Base-by-base conservation (phyloP, 176 grass and related monocot genomes). In the Echinochloa phyllopogon region DNA sequence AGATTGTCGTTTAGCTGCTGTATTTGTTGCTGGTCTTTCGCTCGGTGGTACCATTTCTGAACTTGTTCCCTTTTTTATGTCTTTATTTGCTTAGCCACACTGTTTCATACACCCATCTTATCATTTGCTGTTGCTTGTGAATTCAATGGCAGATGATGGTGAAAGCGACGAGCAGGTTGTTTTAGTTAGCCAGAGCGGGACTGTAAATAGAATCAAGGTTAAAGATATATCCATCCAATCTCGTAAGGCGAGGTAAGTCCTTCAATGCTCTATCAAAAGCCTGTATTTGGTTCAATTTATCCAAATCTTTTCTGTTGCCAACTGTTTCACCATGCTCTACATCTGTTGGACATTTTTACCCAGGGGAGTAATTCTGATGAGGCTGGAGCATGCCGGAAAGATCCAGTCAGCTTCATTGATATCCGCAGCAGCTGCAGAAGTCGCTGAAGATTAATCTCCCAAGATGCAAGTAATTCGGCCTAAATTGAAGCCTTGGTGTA, bases 361-460 rank as follows among this genome's bases (percentile, higher is more conserved):
- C 68, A 99, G 93, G 91, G 96, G 93, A 82, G 96, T 94, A 18
- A 94, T 96, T 92, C 81, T 99, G 80, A 99, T 99, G 96, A 94
- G 96, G 82, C 87, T 99, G 85, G 96, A 99, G 57, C 86, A 86
- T 82, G 89, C 83, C 8, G 93, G 96, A 77, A 99, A 92, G 88
- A 96, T 99, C 52, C 96, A 84, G 70, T 94, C 93, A 39, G 96
- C 93, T 37, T 99, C 96, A 75, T 59, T 94, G 69, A 92, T 99
- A 75, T 94, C 96, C 16, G 91, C 89, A 0, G 82, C 85, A 24
- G 91, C 73, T 15, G 87, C 42, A 36, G 86, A 82, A 86, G 50
- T 81, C 2, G 15, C 11, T 17, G 60, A 65, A 44, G 89, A 89
- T 86, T 53, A 74, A 84, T 73, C 21, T 59, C 33, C 77, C 55